phyloP scores from a whole-genome alignment of 139 green algal species.

The Chlorella sp. region DNA sequence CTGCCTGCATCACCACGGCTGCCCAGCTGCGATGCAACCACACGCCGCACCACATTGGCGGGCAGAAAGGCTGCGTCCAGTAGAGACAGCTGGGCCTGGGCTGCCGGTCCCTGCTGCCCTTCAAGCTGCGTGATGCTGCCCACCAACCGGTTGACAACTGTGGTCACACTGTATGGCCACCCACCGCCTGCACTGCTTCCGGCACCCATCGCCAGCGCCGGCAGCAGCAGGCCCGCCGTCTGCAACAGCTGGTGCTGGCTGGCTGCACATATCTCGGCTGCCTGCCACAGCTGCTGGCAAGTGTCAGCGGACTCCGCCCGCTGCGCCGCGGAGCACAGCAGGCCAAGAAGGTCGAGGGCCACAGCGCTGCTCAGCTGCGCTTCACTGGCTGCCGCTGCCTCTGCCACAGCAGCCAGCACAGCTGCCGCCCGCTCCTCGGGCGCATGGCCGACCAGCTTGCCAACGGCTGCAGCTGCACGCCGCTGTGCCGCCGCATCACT shows the following conservation, averaged over 20 bases:
- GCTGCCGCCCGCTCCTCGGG: slow-evolving; percentile 1
- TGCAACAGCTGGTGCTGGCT: neutral
- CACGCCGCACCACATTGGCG: slow-evolving; percentile 10
- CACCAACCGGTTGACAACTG: neutral
- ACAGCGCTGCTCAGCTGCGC: neutral
- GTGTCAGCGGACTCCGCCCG: neutral
- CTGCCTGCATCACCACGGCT: neutral
- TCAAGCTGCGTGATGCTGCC: slow-evolving; percentile 1
- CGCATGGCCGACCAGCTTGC: slow-evolving; percentile 16
- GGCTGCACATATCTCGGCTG: neutral
- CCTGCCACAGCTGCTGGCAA: neutral
- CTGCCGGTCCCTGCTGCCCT: neutral
- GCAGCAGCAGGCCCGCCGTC: slow-evolving; percentile 15
- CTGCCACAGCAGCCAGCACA: neutral
- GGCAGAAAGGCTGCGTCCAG: slow-evolving; percentile 8
- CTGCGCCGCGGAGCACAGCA: slow-evolving; percentile 30
- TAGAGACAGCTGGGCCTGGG: neutral
- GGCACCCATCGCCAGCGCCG: neutral
- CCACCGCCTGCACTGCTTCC: neutral
- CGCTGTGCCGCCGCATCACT: neutral
- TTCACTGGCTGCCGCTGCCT: neutral
- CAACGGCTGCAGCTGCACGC: neutral
- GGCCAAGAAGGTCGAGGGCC: neutral
- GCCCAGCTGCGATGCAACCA: slow-evolving; percentile 14
- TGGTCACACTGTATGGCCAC: neutral